Evolutionary conservation across 2,329 filamentous ascomycete genomes (phyloP).

Genomic region (Lasiodiplodia citricola): DNA sequence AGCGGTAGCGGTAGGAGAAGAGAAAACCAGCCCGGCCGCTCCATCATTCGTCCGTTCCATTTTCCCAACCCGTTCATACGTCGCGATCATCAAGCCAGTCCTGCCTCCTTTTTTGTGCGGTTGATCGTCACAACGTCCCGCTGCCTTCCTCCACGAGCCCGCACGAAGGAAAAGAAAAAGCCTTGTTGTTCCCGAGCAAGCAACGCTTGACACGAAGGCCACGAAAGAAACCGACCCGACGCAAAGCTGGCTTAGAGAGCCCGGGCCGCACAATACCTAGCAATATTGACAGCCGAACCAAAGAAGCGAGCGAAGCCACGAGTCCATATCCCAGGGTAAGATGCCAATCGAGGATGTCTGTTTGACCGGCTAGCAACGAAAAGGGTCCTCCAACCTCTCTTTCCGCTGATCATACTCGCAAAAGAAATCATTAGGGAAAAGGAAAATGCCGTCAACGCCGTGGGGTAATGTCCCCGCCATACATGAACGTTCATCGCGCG

Average conservation of each 20-base stretch:
- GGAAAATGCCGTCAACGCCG: slow-evolving; percentile 20
- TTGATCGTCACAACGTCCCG: slow-evolving; percentile 16
- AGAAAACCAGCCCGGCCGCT: slow-evolving; percentile 2
- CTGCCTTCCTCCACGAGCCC: slow-evolving; percentile 6
- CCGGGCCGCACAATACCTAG: not conserved
- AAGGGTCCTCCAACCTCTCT: not conserved
- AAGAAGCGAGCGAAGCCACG: slow-evolving; percentile 1
- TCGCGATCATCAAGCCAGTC: slow-evolving; percentile 5
- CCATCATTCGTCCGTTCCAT: not conserved
- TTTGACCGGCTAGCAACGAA: slow-evolving; percentile 19
- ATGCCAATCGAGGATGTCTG: slow-evolving; percentile 11
- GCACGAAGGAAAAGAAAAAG: not conserved
- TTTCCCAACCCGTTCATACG: not conserved
- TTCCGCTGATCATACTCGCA: slow-evolving; percentile 16
- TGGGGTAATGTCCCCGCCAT: slow-evolving; percentile 21
- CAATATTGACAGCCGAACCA: slow-evolving; percentile 15
- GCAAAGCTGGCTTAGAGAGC: not conserved
- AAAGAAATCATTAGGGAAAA: slow-evolving; percentile 14
- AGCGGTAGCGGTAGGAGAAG: not conserved
- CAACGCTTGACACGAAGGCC: slow-evolving; percentile 1
- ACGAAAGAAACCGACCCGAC: not conserved
- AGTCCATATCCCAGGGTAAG: not conserved
- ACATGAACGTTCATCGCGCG: slow-evolving; percentile 22
- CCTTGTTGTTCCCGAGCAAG: not conserved
- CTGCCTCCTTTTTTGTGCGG: not conserved